Base-by-base conservation (phyloP, 2,329 filamentous ascomycete genomes). In the Ilyonectria sp. region DNA sequence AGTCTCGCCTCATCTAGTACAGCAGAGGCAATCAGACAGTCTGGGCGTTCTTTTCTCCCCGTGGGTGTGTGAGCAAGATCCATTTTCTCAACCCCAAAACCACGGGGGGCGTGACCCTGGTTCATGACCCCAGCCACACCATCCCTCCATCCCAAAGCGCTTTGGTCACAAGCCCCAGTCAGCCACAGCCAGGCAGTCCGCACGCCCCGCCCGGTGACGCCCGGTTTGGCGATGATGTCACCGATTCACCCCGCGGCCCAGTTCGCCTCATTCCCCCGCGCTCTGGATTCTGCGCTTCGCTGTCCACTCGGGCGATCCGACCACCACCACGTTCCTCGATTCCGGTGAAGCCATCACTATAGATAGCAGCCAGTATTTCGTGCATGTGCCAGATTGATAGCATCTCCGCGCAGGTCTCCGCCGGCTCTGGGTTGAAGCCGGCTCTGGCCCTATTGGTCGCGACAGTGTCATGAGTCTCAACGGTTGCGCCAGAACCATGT, bases 91-190 rank as follows among this genome's bases (percentile, higher is more conserved):
- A 35, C n/a, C 26, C 43, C 43, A 46, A 46, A 19, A 13, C 43
- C 8, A 44, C 43, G 7, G 31, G 17, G 49, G 49, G 26, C 11
- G 50, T 53, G 50, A 63, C 49, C 56, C 61, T 15, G 46, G 26
- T 47, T 26, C 56, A 59, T 59, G 55, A 54, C 56, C 63, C 50
- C 43, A 57, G 60, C 60, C 60, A 63, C 60, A 63, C 26, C 44
- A 17, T 56, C 15, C 55, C 49, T 33, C 44, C 50, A 62, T 33
- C 44, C 52, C 47, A 37, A 35, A 19, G 7, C 29, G 26, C 55
- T 6, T 33, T 26, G 61, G 63, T 66, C 63, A 66, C 53, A 60
- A 62, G 58, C 63, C 63, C 59, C 53, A 44, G 59, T 57, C 59
- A 66, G 63, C 63, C 63, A 66, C 57, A 56, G 10, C 50, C 37